A percentile compares a stretch with the other conserved stretches of the same genome.
Conservation (phyloP, 108 stramenopile species). For the Nitzschia putrida region DNA sequence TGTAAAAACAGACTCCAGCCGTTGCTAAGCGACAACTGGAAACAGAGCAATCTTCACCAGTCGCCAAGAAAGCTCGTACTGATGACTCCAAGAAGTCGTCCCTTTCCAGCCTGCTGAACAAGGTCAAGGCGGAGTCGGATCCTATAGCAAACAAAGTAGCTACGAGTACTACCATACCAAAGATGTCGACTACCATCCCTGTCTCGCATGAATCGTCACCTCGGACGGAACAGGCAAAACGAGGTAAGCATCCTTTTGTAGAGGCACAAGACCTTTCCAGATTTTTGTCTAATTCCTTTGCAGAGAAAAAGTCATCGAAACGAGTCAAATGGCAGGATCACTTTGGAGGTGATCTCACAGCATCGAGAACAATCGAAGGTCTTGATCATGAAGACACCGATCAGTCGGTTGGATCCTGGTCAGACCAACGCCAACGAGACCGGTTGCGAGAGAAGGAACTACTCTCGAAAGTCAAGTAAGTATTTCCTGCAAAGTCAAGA, state of each 20-base stretch:
- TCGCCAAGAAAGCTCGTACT: conserved; percentile 27
- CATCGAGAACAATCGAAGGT: conserved; percentile 39
- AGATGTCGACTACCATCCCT: too few species aligned
- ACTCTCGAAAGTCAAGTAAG: conserved; percentile 72
- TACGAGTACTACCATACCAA: too few species aligned
- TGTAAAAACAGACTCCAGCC: not conserved
- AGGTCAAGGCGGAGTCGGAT: conserved; percentile 37
- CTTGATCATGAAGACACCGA: conserved; percentile 12
- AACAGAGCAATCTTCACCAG: conserved; percentile 10
- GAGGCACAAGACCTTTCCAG: too few species aligned
- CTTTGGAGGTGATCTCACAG: conserved; percentile 61
- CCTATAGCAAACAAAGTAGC: too few species aligned
- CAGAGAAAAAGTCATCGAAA: conserved; percentile 29
- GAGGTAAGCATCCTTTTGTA: too few species aligned
- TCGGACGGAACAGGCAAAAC: too few species aligned
- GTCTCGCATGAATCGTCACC: too few species aligned
- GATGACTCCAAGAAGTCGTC: conserved; percentile 52
- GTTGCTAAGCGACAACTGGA: conserved; percentile 25
- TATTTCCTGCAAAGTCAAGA: conserved; percentile 5
- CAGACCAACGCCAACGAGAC: conserved; percentile 70
- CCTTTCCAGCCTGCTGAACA: conserved; percentile 66
- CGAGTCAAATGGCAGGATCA: conserved; percentile 82
- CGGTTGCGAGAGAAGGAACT: conserved; percentile 74
- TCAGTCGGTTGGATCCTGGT: conserved; percentile 50
- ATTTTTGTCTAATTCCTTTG: too few species aligned